Conservation (phyloP, 169 alveolate species). For the Miamiensis avidus region DNA sequence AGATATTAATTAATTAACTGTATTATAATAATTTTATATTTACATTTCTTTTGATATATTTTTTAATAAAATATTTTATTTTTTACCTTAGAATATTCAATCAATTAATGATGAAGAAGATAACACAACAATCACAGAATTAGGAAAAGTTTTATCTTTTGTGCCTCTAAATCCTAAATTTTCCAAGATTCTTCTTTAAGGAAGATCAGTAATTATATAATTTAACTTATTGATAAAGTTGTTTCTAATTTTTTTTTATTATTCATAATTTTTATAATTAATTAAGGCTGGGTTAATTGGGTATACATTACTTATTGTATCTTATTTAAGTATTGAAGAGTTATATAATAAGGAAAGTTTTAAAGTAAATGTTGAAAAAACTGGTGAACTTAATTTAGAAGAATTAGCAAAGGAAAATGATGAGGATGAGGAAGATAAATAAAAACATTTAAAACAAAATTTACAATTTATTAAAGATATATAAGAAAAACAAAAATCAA, state of each 20-base stretch:
- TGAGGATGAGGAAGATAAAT: slow-evolving; percentile 16
- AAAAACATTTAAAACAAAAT: slow-evolving; percentile 22
- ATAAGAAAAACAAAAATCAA: slow-evolving; percentile 13
- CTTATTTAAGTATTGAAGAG: slow-evolving; percentile 66
- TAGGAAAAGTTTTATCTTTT: slow-evolving; percentile 74
- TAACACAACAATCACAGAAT: slow-evolving; percentile 67
- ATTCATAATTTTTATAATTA: too few species aligned
- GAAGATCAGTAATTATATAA: slow-evolving; percentile 31
- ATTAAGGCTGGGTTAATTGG: slow-evolving; percentile 40
- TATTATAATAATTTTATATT: too few species aligned
- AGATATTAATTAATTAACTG: too few species aligned
- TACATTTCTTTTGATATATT: too few species aligned
- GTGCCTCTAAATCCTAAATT: slow-evolving; percentile 81
- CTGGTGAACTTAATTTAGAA: background rate
- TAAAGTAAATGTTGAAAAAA: background rate
- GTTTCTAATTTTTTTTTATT: background rate
- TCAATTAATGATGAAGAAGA: slow-evolving; percentile 52
- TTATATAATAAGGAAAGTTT: slow-evolving; percentile 40
- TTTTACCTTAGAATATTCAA: too few species aligned
- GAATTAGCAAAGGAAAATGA: background rate
- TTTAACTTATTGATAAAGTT: too few species aligned
- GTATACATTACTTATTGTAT: slow-evolving; percentile 67
- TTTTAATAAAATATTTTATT: too few species aligned
- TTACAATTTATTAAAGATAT: slow-evolving; percentile 25
- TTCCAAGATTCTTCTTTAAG: slow-evolving; percentile 70